Base-by-base conservation (phyloP, 805 yeast species). In the Starmerella kuoi region DNA sequence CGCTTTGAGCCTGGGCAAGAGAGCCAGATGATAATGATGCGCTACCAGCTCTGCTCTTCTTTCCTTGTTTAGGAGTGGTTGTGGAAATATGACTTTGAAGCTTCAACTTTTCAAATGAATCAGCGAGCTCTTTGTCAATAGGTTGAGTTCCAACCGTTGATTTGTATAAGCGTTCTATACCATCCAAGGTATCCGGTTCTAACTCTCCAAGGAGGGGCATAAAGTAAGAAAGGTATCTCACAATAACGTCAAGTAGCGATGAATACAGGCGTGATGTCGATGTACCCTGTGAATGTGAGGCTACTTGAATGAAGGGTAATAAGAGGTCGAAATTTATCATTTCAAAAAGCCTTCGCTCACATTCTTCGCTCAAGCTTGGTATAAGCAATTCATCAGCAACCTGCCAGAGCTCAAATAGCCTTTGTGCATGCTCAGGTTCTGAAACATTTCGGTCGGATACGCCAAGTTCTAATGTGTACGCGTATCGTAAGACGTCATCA, bases 301-400 rank as follows among this genome's bases (percentile, higher is more conserved):
- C 17, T 9, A 27, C 39, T 14, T 19, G 31, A 28, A 35, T n/a
- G 27, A 41, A 30, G 15, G 44, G 45, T 11, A 41, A 5, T 5
- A 37, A 48, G 5, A 43, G 31, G 4, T 46, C 53, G 17, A 45
- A 40, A 19, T 45, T 44, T 5, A 50, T 11, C 35, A 40, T 40
- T 20, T 52, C 50, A 14, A 50, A 40, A 17, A 53, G 40, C 18
- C 35, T 38, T 9, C 34, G 28, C 40, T 51, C 52, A 21, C 55
- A 48, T 3, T 22, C 41, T 1, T 12, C n/a, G 14, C 36, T 35
- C 18, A 54, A 41, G 12, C 31, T 28, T 14, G 40, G 15, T 41
- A 53, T 40, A 28, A 52, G 31, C n/a, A 54, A 49, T 45, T 44
- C 47, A 31, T 50, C 50, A 6, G 52, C 50, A 5, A 42, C 32